Conservation (phyloP, 805 yeast species). For the Saccharomycopsis selenospora region DNA sequence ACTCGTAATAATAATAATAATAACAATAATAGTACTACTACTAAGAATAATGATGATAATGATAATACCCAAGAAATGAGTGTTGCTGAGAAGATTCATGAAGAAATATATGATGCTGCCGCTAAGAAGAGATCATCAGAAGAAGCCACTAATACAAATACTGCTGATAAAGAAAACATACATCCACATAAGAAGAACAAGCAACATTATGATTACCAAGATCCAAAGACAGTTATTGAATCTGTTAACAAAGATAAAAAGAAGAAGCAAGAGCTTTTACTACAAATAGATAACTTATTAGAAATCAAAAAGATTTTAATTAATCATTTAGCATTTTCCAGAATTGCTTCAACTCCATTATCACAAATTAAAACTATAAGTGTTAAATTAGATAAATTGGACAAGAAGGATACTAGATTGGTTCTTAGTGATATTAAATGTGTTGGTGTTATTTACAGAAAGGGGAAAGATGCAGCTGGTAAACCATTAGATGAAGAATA, state of each 20-base stretch:
- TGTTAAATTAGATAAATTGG: conserved; percentile 32
- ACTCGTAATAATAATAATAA: too few relatives aligned
- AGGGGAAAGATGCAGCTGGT: conserved; percentile 96
- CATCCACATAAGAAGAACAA: conserved; percentile 8
- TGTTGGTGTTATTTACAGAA: conserved; percentile 82
- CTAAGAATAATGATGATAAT: too few relatives aligned
- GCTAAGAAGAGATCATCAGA: too few relatives aligned
- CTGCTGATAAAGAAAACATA: conserved; percentile 1
- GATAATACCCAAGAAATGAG: too few relatives aligned
- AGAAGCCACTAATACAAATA: too few relatives aligned
- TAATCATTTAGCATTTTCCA: conserved; percentile 85
- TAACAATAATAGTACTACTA: too few relatives aligned
- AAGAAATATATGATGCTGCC: too few relatives aligned
- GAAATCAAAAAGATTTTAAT: conserved; percentile 59
- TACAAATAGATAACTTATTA: conserved; percentile 29
- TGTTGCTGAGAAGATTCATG: too few relatives aligned
- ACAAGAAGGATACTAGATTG: conserved; percentile 32
- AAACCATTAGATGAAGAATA: conserved; percentile 90
- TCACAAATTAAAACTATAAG: conserved; percentile 56
- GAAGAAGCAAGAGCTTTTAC: conserved; percentile 10
- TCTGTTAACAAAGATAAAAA: conserved; percentile 19
- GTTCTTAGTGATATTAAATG: conserved; percentile 44
- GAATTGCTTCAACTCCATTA: conserved; percentile 84
- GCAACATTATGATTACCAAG: conserved; percentile 18
- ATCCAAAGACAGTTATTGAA: conserved; percentile 20